phyloP scores from a whole-genome alignment of 768 basidiomycete species.

The Termitomyces sp. region DNA sequence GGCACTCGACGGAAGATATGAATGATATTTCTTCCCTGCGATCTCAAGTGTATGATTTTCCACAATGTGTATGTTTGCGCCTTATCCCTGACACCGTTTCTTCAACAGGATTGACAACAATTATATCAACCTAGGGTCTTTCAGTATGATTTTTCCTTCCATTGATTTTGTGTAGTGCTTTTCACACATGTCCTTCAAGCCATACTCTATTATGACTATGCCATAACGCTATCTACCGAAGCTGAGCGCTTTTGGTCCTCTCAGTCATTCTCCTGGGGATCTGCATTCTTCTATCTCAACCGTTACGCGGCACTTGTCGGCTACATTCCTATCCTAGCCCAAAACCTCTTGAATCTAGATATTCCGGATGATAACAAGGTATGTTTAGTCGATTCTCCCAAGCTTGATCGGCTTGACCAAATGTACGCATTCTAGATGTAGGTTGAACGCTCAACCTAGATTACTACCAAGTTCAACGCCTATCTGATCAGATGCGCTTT shows the following conservation, averaged over 20 bases:
- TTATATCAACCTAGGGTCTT: constrained; percentile 13
- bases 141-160: constrained; percentile 7
- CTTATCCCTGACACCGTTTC: not conserved
- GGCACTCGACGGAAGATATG: not conserved
- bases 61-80: not conserved
- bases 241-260: constrained; percentile 40
- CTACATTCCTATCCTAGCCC: constrained; percentile 29
- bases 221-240: constrained; percentile 40
- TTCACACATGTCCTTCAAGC: constrained; percentile 15
- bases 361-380: constrained; percentile 21
- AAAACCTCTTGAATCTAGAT: constrained; percentile 25
- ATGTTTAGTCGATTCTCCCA: not conserved
- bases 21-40: not conserved
- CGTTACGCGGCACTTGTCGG: constrained; percentile 37
- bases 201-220: constrained; percentile 45
- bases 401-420: not conserved
- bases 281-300: constrained; percentile 38
- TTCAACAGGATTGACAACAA: constrained; percentile 9
- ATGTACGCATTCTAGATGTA: not conserved
- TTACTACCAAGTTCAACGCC: not conserved
- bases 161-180: not conserved
- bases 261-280: constrained; percentile 24
- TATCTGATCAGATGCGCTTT: constrained; percentile 16
- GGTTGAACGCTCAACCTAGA: not conserved
- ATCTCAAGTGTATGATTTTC: not conserved